Conservation (phyloP, 2,329 filamentous ascomycete genomes). For the Lachnellula suecica region DNA sequence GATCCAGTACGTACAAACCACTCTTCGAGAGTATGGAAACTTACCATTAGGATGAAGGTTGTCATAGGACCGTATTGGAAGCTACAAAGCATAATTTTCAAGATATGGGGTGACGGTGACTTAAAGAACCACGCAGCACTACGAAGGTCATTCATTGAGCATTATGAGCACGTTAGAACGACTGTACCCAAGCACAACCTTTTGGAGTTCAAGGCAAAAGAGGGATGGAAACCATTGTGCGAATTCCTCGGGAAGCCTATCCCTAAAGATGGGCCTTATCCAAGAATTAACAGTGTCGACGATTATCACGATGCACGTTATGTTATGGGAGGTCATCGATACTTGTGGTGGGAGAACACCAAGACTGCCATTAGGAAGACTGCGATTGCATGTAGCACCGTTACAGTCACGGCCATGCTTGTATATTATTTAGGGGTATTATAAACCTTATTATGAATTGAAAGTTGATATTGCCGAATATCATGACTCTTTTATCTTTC, state of each 20-base stretch:
- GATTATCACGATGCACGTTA: neutral
- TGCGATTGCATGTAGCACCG: neutral
- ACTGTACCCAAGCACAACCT: neutral
- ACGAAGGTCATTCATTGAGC: neutral
- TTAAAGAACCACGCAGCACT: neutral
- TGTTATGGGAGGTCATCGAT: neutral
- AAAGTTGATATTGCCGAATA: too few species aligned
- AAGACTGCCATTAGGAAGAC: neutral
- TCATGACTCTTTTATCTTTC: too few species aligned
- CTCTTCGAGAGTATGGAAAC: neutral
- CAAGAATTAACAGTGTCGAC: neutral
- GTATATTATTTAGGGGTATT: neutral
- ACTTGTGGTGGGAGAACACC: neutral
- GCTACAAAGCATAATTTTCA: neutral
- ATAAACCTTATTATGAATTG: too few species aligned
- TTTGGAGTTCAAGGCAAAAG: neutral
- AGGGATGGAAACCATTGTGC: slow-evolving; percentile 7
- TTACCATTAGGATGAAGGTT: neutral
- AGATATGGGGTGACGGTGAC: neutral
- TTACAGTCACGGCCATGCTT: neutral
- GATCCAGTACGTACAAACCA: neutral
- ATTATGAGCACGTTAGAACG: neutral
- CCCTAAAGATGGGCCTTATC: neutral
- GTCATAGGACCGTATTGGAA: neutral
- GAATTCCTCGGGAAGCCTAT: neutral